A percentile compares a stretch with the other conserved stretches of the same genome.
Evolutionary conservation across 805 yeast species (phyloP).

Genomic region (Candida schatavii): DNA sequence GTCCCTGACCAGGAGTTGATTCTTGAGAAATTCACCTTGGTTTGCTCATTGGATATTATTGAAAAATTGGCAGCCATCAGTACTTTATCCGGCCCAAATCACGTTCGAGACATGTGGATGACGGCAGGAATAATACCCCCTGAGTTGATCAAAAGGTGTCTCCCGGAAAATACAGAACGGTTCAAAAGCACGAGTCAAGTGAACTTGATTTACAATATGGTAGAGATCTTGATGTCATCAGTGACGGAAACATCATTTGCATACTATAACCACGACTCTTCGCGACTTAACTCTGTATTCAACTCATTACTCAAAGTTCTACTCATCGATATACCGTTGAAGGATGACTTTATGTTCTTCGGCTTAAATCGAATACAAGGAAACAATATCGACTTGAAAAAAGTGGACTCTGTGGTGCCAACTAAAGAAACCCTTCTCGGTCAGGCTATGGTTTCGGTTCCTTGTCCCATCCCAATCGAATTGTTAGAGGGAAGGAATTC

Average conservation of each 20-base stretch:
- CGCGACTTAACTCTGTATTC: conserved; percentile 15
- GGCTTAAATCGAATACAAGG: conserved; percentile 58
- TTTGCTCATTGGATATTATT: conserved; percentile 54
- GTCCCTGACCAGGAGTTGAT: conserved; percentile 29
- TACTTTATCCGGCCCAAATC: conserved; percentile 20
- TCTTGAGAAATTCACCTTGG: conserved; percentile 49
- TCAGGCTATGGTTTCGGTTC: conserved; percentile 20
- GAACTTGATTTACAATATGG: conserved; percentile 47
- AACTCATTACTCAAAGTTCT: conserved; percentile 33
- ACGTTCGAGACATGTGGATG: conserved; percentile 19
- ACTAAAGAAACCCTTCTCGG: conserved; percentile 18
- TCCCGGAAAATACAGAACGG: conserved; percentile 50
- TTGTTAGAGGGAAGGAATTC: background rate
- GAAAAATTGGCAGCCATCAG: conserved; percentile 42
- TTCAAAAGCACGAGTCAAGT: conserved; percentile 38
- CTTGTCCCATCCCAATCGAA: conserved; percentile 27
- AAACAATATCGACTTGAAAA: conserved; percentile 41
- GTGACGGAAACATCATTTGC: conserved; percentile 31
- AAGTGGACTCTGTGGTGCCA: conserved; percentile 45
- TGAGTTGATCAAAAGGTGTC: conserved; percentile 34
- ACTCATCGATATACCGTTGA: conserved; percentile 39
- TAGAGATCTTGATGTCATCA: conserved; percentile 52
- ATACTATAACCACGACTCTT: conserved; percentile 7
- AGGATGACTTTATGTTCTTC: conserved; percentile 42
- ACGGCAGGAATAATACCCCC: conserved; percentile 26